A percentile compares a stretch with the other conserved stretches of the same genome.
Conservation (phyloP, 805 yeast genomes). For the Soucietia sequanensis region DNA sequence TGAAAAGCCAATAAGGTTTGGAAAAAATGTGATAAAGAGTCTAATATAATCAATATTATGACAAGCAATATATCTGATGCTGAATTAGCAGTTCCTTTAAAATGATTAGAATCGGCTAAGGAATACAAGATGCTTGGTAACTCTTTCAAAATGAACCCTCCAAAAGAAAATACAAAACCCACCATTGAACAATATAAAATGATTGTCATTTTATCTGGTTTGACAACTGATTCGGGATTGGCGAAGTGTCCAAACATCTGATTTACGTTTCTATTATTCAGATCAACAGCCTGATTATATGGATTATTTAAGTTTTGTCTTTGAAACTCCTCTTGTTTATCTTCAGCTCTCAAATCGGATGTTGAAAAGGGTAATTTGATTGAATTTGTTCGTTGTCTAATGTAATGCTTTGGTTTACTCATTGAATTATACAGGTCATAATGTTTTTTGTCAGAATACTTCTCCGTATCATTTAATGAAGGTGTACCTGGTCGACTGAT, state of each 20-base stretch:
- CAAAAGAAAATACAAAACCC: slow-evolving; percentile 70
- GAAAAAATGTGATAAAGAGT: slow-evolving; percentile 74
- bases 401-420: slow-evolving; percentile 7
- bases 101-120: slow-evolving; percentile 12
- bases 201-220: slow-evolving; percentile 80
- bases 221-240: slow-evolving; percentile 31
- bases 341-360: slow-evolving; percentile 31
- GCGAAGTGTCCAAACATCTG: too few relatives aligned
- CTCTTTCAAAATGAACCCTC: slow-evolving; percentile 70
- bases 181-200: slow-evolving; percentile 73
- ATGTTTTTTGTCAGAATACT: neutral
- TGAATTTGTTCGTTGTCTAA: slow-evolving; percentile 20
- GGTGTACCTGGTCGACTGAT: slow-evolving; percentile 14
- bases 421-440: neutral
- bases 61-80: slow-evolving; percentile 30
- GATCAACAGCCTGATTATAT: slow-evolving; percentile 12
- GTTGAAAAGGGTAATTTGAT: slow-evolving; percentile 31
- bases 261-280: slow-evolving; percentile 13
- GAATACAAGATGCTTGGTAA: slow-evolving; percentile 31
- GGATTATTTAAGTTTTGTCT: slow-evolving; percentile 3
- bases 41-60: slow-evolving; percentile 53
- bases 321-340: slow-evolving; percentile 14
- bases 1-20: slow-evolving; percentile 83
- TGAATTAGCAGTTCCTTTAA: slow-evolving; percentile 8
- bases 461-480: neutral